These are phyloP conservation scores for Penicillium pulvis DNA, from an alignment of 495 filamentous ascomycete genomes.

Conservation along the genomic window DNA sequence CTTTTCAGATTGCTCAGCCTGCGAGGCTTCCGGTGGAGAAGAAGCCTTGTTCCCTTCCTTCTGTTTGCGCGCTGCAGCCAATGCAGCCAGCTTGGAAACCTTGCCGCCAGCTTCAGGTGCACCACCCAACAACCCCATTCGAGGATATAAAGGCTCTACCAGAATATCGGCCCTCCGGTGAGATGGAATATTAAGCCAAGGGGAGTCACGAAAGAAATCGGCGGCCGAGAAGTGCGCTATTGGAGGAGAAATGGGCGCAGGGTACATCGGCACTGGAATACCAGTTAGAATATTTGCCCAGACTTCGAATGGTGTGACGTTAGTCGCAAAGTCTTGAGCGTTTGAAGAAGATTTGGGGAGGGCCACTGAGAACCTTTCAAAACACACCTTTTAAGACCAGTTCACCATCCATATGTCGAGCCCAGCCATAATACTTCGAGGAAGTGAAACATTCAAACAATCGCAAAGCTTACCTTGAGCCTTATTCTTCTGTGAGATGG, in stretches of 20 bases:
- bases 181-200: constrained; percentile 79
- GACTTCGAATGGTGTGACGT: constrained; percentile 30
- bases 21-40: constrained; percentile 19
- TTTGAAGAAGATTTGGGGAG: constrained; percentile 3
- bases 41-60: constrained; percentile 63
- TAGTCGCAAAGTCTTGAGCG: constrained; percentile 32
- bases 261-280: constrained; percentile 41
- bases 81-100: constrained; percentile 83
- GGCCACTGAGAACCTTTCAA: constrained; percentile 13
- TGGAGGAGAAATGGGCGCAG: constrained; percentile 25
- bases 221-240: constrained; percentile 43
- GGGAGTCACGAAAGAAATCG: constrained; percentile 79
- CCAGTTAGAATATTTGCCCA: constrained; percentile 48
- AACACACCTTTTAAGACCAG: constrained; percentile 19
- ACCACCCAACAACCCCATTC: constrained; percentile 73
- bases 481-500: constrained; percentile 40
- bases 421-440: constrained; percentile 35
- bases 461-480: constrained; percentile 50
- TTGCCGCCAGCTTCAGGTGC: constrained; percentile 61
- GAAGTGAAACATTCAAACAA: constrained; percentile 9
- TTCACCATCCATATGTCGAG: constrained; percentile 23
- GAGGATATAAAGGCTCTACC: constrained; percentile 61
- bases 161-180: constrained; percentile 68
- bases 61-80: constrained; percentile 88
- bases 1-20: constrained; percentile 15